phyloP scores from a whole-genome alignment of 2,329 filamentous ascomycete genomes.

The Teratosphaeria zuluensis region DNA sequence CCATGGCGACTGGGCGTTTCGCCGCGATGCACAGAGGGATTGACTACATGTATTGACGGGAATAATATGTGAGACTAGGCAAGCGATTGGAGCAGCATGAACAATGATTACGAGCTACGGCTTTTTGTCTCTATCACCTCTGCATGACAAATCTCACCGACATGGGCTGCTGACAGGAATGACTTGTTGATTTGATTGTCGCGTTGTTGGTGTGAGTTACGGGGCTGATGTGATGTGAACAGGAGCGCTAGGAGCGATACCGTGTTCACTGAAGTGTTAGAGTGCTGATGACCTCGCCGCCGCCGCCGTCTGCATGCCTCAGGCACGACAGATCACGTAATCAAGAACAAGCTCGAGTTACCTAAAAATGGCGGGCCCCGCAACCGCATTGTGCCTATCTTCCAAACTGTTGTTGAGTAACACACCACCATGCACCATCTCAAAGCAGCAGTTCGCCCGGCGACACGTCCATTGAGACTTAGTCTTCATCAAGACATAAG shows the following conservation, averaged over 20 bases:
- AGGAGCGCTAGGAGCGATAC: no score
- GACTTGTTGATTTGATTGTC: background rate
- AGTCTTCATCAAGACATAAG: background rate
- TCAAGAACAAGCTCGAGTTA: background rate
- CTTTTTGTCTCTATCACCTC: background rate
- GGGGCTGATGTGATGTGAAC: no score
- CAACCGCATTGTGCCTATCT: background rate
- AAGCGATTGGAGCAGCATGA: no score
- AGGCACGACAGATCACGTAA: background rate
- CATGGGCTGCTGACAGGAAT: no score
- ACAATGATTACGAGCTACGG: background rate
- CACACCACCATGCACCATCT: constrained; percentile 3
- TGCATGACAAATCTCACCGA: background rate
- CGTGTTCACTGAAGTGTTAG: no score
- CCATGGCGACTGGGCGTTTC: background rate
- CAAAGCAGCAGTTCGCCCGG: constrained; percentile 4
- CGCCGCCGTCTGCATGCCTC: background rate
- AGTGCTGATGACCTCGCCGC: background rate
- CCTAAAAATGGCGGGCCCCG: background rate
- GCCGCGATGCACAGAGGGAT: background rate
- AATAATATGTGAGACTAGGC: background rate
- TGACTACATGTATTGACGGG: background rate
- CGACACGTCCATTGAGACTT: background rate
- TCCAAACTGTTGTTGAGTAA: background rate
- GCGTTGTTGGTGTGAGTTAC: background rate